Conservation (phyloP, 495 filamentous ascomycete species). For the Penicillium herquei region DNA sequence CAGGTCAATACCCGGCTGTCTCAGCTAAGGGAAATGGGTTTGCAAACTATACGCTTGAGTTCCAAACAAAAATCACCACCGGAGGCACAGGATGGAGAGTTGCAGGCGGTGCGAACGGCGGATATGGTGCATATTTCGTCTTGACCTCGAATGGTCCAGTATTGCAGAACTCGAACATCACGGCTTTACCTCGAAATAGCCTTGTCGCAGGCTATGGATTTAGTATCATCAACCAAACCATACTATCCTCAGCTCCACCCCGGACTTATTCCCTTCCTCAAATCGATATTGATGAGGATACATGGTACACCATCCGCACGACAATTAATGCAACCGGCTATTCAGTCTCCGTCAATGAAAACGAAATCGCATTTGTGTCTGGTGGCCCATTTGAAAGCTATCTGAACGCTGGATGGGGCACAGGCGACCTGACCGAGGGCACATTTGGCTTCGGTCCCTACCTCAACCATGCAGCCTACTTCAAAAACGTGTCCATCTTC, state of each 20-base stretch:
- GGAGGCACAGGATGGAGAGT: slow-evolving; percentile 25
- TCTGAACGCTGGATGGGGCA: background rate
- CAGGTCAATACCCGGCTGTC: slow-evolving; percentile 18
- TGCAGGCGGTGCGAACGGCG: slow-evolving; percentile 12
- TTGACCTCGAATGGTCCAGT: slow-evolving; percentile 9
- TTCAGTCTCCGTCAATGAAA: slow-evolving; percentile 11
- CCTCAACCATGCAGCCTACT: slow-evolving; percentile 27
- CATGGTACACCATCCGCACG: slow-evolving; percentile 13
- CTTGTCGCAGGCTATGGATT: slow-evolving; percentile 17
- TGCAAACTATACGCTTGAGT: slow-evolving; percentile 21
- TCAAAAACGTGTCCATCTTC: slow-evolving; percentile 29
- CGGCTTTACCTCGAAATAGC: slow-evolving; percentile 12
- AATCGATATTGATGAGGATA: slow-evolving; percentile 12
- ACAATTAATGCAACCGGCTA: slow-evolving; percentile 19
- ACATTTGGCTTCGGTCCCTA: slow-evolving; percentile 35
- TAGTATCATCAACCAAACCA: slow-evolving; percentile 19
- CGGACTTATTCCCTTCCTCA: slow-evolving; percentile 4
- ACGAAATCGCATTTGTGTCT: slow-evolving; percentile 6
- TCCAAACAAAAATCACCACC: slow-evolving; percentile 16
- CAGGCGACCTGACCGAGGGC: slow-evolving; percentile 11
- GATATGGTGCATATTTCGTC: slow-evolving; percentile 18
- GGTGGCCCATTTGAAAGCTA: background rate
- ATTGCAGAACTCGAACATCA: slow-evolving; percentile 13
- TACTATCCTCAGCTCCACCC: slow-evolving; percentile 7
- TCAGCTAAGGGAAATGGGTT: slow-evolving; percentile 9